Evolutionary conservation across 805 yeast species (phyloP).

Genomic region (Isabelozyma heimii): DNA sequence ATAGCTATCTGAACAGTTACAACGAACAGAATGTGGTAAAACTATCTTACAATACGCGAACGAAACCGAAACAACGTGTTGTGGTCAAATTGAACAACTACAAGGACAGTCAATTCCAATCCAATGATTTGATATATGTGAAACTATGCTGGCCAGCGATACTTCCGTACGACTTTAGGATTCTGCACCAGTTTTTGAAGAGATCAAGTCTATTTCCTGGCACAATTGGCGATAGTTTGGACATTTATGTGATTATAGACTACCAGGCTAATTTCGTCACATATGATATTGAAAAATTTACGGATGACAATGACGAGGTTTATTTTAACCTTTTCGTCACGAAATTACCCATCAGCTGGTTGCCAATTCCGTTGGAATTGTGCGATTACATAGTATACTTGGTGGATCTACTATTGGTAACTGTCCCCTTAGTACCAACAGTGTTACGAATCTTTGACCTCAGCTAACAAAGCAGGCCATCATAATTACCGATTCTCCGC

Average conservation of each 20-base stretch:
- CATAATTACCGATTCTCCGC: too few species aligned
- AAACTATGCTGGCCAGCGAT: slow-evolving; percentile 40
- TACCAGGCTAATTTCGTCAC: slow-evolving; percentile 20
- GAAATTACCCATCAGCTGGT: slow-evolving; percentile 19
- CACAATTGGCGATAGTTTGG: slow-evolving; percentile 9
- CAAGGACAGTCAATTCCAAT: slow-evolving; percentile 18
- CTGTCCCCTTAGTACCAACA: not conserved
- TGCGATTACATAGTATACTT: slow-evolving; percentile 24
- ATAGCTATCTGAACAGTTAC: not conserved
- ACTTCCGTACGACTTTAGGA: slow-evolving; percentile 19
- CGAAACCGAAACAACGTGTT: slow-evolving; percentile 10
- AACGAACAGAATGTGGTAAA: not conserved
- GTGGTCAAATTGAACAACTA: slow-evolving; percentile 35
- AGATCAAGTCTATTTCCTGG: slow-evolving; percentile 6
- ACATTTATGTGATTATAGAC: slow-evolving; percentile 21
- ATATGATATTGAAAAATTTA: slow-evolving; percentile 5
- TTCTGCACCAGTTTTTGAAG: slow-evolving; percentile 21
- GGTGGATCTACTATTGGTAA: slow-evolving; percentile 21
- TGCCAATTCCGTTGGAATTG: slow-evolving; percentile 35
- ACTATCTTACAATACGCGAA: slow-evolving; percentile 7
- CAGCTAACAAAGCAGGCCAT: not conserved
- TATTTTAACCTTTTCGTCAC: slow-evolving; percentile 23
- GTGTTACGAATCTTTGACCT: not conserved
- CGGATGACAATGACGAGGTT: slow-evolving; percentile 9
- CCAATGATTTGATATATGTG: slow-evolving; percentile 23